Percentiles rank a stretch among this genome's conserved stretches.
Evolutionary conservation across 2,329 filamentous ascomycete genomes (phyloP).

Genomic region (Periconia digitata): DNA sequence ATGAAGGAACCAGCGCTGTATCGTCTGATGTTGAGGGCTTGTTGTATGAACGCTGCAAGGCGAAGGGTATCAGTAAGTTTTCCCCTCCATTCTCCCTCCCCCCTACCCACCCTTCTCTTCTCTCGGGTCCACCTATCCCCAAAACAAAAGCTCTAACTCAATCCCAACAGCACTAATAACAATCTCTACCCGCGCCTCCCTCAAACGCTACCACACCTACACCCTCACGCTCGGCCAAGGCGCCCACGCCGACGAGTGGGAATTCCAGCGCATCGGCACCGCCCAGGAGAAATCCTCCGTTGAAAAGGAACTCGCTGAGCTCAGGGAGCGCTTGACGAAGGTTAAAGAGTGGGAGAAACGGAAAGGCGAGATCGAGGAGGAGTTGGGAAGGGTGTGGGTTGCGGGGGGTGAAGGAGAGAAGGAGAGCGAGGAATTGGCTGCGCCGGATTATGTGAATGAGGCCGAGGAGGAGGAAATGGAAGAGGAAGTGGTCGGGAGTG

Average conservation of each 20-base stretch:
- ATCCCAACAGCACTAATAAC: conserved; percentile 73
- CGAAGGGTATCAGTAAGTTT: conserved; percentile 83
- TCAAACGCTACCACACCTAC: conserved; percentile 94
- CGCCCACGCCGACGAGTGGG: conserved; percentile 81
- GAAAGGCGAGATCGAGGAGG: conserved; percentile 76
- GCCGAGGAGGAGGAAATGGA: background rate
- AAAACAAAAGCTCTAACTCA: conserved; percentile 2
- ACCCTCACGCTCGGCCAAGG: conserved; percentile 84
- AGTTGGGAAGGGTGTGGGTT: conserved; percentile 69
- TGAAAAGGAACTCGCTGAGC: conserved; percentile 84
- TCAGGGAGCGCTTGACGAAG: conserved; percentile 75
- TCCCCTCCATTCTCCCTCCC: background rate
- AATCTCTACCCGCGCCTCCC: conserved; percentile 87
- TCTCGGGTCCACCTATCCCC: background rate
- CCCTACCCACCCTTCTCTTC: background rate
- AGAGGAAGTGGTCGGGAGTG: background rate
- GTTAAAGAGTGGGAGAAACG: conserved; percentile 84
- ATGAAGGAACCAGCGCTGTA: conserved; percentile 93
- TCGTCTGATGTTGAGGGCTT: conserved; percentile 92
- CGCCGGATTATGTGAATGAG: conserved; percentile 41
- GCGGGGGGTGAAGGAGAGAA: conserved; percentile 65
- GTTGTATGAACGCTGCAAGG: conserved; percentile 90
- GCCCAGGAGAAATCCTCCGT: conserved; percentile 91
- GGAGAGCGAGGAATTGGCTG: conserved; percentile 42
- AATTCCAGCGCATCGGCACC: conserved; percentile 90